Conservation (phyloP, 495 filamentous ascomycete genomes). For the Aspergillus cavernicola region DNA sequence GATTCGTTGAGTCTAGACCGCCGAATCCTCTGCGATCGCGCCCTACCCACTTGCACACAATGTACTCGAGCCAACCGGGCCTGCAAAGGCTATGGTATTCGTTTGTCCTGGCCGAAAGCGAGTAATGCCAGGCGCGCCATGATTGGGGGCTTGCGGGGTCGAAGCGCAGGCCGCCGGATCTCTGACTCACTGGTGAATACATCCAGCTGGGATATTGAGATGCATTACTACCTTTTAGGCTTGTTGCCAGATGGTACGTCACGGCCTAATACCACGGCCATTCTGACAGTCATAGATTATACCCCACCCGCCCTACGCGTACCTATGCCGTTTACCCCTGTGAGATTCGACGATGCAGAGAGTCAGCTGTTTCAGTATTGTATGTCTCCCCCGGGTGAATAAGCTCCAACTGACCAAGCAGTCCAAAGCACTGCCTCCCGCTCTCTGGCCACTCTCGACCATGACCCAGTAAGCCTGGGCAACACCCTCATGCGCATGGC, state of each 20-base stretch:
- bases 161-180: background rate
- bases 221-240: conserved; percentile 1
- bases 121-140: conserved; percentile 7
- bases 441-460: conserved; percentile 3
- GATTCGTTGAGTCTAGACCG: conserved; percentile 9
- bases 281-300: background rate
- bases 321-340: conserved; percentile 5
- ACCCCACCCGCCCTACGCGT: background rate
- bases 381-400: background rate
- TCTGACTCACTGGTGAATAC: background rate
- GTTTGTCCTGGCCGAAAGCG: conserved; percentile 10
- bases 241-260: background rate
- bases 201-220: conserved; percentile 7
- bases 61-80: conserved; percentile 7
- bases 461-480: conserved; percentile 4
- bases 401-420: background rate
- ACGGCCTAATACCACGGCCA: background rate
- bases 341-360: conserved; percentile 1
- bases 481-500: conserved; percentile 10
- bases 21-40: conserved; percentile 10
- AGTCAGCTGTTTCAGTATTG: conserved; percentile 8
- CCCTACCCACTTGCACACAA: conserved; percentile 3
- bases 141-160: background rate
- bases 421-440: conserved; percentile 12
- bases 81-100: conserved; percentile 12